Conservation (phyloP, 2,329 filamentous ascomycete genomes). For the Pyricularia sp. region DNA sequence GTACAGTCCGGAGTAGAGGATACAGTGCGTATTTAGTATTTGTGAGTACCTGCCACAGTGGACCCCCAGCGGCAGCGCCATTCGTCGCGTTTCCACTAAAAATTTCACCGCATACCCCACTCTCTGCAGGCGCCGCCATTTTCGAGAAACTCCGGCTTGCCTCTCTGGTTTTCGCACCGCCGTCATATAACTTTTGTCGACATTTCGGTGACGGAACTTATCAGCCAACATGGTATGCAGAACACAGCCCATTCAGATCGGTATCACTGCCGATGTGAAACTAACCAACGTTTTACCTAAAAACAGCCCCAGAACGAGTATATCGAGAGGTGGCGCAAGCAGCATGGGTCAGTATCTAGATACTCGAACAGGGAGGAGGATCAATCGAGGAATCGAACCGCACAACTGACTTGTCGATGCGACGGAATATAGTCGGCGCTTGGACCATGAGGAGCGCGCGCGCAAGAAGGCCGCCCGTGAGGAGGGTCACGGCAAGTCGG, state of each 20-base stretch:
- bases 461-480: slow-evolving; percentile 76
- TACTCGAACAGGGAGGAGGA: neutral
- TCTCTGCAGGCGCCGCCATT: neutral
- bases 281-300: neutral
- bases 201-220: neutral
- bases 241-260: neutral
- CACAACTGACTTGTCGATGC: slow-evolving; percentile 9
- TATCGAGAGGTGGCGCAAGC: slow-evolving; percentile 70
- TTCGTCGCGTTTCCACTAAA: neutral
- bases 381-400: slow-evolving; percentile 12
- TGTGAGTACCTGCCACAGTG: neutral
- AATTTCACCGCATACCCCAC: neutral
- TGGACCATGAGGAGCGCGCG: slow-evolving; percentile 77
- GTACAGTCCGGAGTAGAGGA: neutral
- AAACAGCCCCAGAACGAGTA: slow-evolving; percentile 73
- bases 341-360: slow-evolving; percentile 24
- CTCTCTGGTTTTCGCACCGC: neutral
- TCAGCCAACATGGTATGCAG: neutral
- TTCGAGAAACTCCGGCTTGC: neutral
- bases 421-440: slow-evolving; percentile 37
- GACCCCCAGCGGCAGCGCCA: neutral
- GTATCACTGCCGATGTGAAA: neutral
- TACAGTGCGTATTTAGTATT: neutral
- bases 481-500: slow-evolving; percentile 77
- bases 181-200: neutral